phyloP scores from a whole-genome alignment of 345 rosid genomes.

The Eucalyptus virginea region DNA sequence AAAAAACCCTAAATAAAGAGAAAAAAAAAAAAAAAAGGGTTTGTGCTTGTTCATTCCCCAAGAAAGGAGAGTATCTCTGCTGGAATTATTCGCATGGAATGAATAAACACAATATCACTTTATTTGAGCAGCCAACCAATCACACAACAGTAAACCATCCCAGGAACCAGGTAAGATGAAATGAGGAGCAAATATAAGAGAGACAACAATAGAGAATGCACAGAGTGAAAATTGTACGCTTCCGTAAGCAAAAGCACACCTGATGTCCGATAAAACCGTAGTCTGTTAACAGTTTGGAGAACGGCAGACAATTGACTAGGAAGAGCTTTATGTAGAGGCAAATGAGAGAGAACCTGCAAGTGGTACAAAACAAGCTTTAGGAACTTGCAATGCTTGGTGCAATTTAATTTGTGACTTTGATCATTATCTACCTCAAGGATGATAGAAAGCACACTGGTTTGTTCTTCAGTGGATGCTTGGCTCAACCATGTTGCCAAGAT shows the following conservation, averaged over 20 bases:
- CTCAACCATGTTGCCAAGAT: constrained; percentile 91
- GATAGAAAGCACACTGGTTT: constrained; percentile 61
- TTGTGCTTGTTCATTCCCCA: background rate
- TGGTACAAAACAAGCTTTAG: background rate
- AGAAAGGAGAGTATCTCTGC: background rate
- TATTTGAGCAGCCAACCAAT: background rate
- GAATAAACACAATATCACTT: background rate
- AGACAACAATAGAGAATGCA: background rate
- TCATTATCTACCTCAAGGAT: constrained; percentile 43
- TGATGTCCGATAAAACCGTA: constrained; percentile 73
- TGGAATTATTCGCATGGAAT: background rate
- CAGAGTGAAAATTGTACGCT: background rate
- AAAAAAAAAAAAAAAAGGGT: background rate
- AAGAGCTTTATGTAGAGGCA: constrained; percentile 80
- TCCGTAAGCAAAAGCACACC: constrained; percentile 42
- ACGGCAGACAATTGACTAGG: constrained; percentile 92
- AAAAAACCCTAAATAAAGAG: background rate
- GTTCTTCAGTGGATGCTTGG: constrained; percentile 85
- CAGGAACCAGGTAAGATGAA: background rate
- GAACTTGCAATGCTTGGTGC: background rate
- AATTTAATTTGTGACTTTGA: background rate
- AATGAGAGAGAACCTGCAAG: constrained; percentile 74
- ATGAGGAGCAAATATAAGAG: background rate
- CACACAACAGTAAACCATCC: background rate
- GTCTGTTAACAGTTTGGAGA: constrained; percentile 75